Conservation (phyloP, 495 filamentous ascomycete species). For the Penicillium paradoxum region DNA sequence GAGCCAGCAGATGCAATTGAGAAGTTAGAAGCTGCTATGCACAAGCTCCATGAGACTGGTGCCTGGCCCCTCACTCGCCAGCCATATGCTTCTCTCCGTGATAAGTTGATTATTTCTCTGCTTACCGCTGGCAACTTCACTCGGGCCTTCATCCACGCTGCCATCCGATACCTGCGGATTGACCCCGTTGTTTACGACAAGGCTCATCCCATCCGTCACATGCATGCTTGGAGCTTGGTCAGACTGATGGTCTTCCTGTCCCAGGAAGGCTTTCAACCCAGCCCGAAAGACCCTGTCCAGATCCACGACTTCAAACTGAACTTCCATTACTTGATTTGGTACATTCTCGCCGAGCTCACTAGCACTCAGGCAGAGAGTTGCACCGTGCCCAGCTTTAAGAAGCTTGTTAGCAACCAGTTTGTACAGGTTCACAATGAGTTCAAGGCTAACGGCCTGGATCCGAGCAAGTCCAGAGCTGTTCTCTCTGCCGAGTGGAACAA, state of each 20-base stretch:
- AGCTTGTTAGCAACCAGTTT: slow-evolving; percentile 28
- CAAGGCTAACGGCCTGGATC: slow-evolving; percentile 27
- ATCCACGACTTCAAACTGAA: slow-evolving; percentile 24
- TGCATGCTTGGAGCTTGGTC: slow-evolving; percentile 41
- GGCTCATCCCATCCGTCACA: slow-evolving; percentile 39
- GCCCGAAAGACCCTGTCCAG: slow-evolving; percentile 12
- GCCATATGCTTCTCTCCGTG: slow-evolving; percentile 36
- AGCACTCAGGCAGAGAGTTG: slow-evolving; percentile 30
- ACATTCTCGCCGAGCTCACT: slow-evolving; percentile 39
- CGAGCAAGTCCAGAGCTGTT: slow-evolving; percentile 18
- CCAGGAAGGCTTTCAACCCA: slow-evolving; percentile 20
- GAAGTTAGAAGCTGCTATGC: slow-evolving; percentile 22
- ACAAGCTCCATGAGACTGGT: slow-evolving; percentile 16
- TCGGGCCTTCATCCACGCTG: slow-evolving; percentile 34
- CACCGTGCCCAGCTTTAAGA: slow-evolving; percentile 33
- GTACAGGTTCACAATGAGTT: slow-evolving; percentile 32
- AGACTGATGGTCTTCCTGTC: slow-evolving; percentile 37
- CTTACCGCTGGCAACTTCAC: slow-evolving; percentile 27
- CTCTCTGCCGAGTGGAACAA: slow-evolving; percentile 35
- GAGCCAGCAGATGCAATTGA: slow-evolving; percentile 15
- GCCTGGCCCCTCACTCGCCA: slow-evolving; percentile 36
- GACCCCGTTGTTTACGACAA: slow-evolving; percentile 34
- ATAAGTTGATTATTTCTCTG: slow-evolving; percentile 34
- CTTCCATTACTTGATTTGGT: slow-evolving; percentile 35
- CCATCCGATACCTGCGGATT: slow-evolving; percentile 33